Evolutionary conservation across 2,329 filamentous ascomycete genomes (phyloP).

Genomic region (Pseudopithomyces chartarum): DNA sequence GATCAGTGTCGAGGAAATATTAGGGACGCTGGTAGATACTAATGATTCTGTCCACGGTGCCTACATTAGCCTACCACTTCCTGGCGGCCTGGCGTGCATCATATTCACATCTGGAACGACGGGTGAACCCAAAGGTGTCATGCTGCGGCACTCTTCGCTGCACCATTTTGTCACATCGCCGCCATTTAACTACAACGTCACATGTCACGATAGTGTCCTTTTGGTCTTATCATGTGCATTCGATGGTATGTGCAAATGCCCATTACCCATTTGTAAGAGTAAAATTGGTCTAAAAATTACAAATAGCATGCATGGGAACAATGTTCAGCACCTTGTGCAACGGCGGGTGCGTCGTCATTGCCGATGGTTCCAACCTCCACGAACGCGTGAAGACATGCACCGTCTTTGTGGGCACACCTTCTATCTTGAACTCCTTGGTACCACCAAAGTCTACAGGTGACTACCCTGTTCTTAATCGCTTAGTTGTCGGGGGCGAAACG

Average conservation of each 20-base stretch:
- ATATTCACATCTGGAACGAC: conserved; percentile 8
- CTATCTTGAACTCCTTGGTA: neutral
- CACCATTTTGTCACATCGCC: neutral
- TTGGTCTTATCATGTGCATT: conserved; percentile 7
- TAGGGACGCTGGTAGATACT: no score
- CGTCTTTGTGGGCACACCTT: neutral
- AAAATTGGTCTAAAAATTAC: neutral
- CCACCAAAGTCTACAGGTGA: neutral
- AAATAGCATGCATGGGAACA: neutral
- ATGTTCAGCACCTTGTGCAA: conserved; percentile 1
- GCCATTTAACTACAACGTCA: conserved; percentile 1
- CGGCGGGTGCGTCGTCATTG: neutral
- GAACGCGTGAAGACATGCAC: neutral
- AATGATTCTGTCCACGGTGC: neutral
- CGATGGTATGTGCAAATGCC: neutral
- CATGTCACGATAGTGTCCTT: neutral
- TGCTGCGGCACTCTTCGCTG: neutral
- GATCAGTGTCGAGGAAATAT: neutral
- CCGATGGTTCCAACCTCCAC: neutral
- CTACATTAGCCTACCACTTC: neutral
- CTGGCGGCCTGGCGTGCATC: neutral
- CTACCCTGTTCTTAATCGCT: neutral
- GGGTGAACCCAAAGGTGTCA: conserved; percentile 2
- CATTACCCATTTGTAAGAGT: no score
- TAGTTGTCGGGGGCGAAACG: conserved; percentile 1